phyloP scores from a whole-genome alignment of 2,329 filamentous ascomycete genomes.

The Tolypocladium inflatum region DNA sequence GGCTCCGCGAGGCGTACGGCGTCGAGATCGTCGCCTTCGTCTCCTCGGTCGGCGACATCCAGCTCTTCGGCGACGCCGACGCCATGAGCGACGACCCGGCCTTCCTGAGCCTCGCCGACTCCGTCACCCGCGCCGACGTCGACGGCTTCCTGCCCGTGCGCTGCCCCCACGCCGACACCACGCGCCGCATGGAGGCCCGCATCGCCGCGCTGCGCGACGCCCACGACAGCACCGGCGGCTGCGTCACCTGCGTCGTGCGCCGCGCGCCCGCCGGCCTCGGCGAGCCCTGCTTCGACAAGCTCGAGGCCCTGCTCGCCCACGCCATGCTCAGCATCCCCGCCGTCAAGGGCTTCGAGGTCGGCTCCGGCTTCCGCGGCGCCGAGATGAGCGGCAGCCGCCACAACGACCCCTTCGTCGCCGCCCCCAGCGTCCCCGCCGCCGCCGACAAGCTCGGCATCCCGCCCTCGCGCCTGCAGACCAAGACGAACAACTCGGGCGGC shows the following conservation, averaged over 20 bases:
- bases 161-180: slow-evolving; percentile 62
- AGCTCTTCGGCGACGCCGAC: slow-evolving; percentile 19
- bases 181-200: slow-evolving; percentile 64
- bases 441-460: slow-evolving; percentile 33
- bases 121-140: slow-evolving; percentile 64
- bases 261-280: slow-evolving; percentile 79
- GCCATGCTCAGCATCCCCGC: slow-evolving; percentile 94
- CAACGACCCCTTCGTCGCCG: slow-evolving; percentile 58
- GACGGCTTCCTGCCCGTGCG: slow-evolving; percentile 80
- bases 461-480: slow-evolving; percentile 63
- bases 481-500: slow-evolving; percentile 91
- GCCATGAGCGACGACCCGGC: slow-evolving; percentile 64
- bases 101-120: slow-evolving; percentile 66
- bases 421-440: slow-evolving; percentile 33
- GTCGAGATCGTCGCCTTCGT: slow-evolving; percentile 90
- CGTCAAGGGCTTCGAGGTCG: slow-evolving; percentile 92
- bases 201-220: slow-evolving; percentile 71
- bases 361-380: slow-evolving; percentile 82
- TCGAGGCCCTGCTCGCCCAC: slow-evolving; percentile 84
- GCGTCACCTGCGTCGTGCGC: slow-evolving; percentile 86
- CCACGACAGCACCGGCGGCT: slow-evolving; percentile 86
- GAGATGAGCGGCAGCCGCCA: slow-evolving; percentile 81
- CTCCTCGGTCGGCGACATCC: slow-evolving; percentile 62
- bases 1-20: slow-evolving; percentile 68
- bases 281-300: slow-evolving; percentile 91